These are phyloP conservation scores for Petunia secreta DNA, from an alignment of 257 asterid species.

Conservation along the genomic window DNA sequence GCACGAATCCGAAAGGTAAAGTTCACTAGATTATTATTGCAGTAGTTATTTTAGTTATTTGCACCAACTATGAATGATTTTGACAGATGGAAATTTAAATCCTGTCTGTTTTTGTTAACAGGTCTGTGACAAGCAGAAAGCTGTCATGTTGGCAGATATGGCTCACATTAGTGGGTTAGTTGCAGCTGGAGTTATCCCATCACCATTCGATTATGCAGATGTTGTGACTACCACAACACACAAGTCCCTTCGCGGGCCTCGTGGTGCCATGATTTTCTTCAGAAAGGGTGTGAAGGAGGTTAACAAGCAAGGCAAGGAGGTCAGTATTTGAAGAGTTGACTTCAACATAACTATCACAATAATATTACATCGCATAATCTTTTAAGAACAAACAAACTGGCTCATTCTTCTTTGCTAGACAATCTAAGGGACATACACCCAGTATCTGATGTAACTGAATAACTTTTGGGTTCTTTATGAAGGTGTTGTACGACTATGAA, in stretches of 20 bases:
- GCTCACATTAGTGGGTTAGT: conserved; percentile 97
- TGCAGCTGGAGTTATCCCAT: conserved; percentile 96
- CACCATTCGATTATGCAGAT: conserved; percentile 93
- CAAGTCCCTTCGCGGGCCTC: conserved; percentile 94
- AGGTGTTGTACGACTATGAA: conserved; percentile 87
- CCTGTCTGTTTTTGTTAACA: conserved; percentile 33
- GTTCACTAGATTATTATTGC: neutral
- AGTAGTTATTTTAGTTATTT: neutral
- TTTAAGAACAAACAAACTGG: neutral
- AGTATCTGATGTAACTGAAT: neutral
- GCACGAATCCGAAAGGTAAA: conserved; percentile 81
- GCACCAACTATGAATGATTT: neutral
- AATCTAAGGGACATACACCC: neutral
- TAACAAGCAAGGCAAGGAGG: conserved; percentile 89
- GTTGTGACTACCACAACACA: conserved; percentile 95
- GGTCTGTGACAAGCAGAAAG: conserved; percentile 95
- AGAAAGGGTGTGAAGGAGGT: conserved; percentile 88
- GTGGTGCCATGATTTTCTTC: conserved; percentile 97
- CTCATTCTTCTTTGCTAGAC: neutral
- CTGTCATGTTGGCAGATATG: conserved; percentile 88
- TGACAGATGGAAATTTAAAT: conserved; percentile 19
- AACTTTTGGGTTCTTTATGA: conserved; percentile 16
- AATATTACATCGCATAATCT: neutral
- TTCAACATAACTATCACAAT: neutral
- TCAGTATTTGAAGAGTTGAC: conserved; percentile 37